Base-by-base conservation (phyloP, 148 eudicot species). In the Persicaria maculosa region DNA sequence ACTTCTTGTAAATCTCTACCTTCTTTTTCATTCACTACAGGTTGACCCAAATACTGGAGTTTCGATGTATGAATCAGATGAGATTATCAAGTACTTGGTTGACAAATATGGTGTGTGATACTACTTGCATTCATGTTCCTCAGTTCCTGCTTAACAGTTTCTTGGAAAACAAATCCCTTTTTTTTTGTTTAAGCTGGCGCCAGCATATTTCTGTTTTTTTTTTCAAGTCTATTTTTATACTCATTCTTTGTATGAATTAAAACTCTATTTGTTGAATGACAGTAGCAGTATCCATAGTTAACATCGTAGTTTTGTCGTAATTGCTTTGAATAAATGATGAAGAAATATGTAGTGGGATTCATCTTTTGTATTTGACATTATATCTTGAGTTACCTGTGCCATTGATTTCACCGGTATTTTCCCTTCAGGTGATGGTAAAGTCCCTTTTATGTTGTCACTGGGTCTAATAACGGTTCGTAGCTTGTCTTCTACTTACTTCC, bases 21-120 rank as follows among this genome's bases (percentile, higher is more conserved):
- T 62, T 62, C 0, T 31, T 12, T 61, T 25, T 11, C 68, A 62
- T 62, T 62, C 68, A 70, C 81, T 89, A 81, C 87, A 95, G 98
- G 92, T 95, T 64, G 98, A 95, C 82, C 97, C 96, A 73, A 95
- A 92, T 84, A 90, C 98, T 46, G 92, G 96, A 77, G 93, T 88
- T 71, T 75, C 92, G 14, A 92, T 95, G 97, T 95, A 95, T 78
- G 98, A 95, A 82, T 95, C 98, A 46, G 96, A 95, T 86, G 97
- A 85, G 44, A 95, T 95, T 46, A 95, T 92, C 47, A 92, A 90
- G 82, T 95, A 95, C 81, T 82, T 95, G 83, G 96, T 86, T 47
- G 77, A 81, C 72, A 95, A 90, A 82, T 95, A 95, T 86, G 98
- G 98, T 95, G 73, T 71, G 91, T 79, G 64, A 44, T 40, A 50